Evolutionary conservation across 1,139 yeast species (phyloP), one percentile per base, ranked within the genome.

Genomic region (Pichia sp.): DNA sequence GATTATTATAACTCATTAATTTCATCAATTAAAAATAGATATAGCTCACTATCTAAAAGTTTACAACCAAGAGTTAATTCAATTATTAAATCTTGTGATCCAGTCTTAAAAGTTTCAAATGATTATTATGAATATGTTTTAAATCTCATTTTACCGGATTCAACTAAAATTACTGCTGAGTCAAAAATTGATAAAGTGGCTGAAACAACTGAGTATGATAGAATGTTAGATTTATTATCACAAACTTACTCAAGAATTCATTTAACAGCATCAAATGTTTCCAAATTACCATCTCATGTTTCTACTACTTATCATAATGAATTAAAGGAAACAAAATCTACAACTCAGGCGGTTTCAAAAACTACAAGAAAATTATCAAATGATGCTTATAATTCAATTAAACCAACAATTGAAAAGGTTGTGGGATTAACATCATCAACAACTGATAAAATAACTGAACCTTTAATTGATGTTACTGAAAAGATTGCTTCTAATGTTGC

Each of bases 331-430:
- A 52, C 57, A 8, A 55, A 58, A 1, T 56, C 58, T 3, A 49
- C 63, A 7, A 57, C 64, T 6, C 54, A 56, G 28, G 67, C 66
- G 3, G 49, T 64, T 27, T 60, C 63, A 3, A 58, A 61, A 33
- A 60, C 68, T 18, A 62, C 68, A 31, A 59, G 63, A 53, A 58
- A 60, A 44, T 56, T 64, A 31, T 62, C 67, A 2, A 55, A 51
- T 39, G 66, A 64, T 47, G 66, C 65, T 6, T 60, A 52, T 42
- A 56, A 55, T 29, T 33, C 58, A 2, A 53, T 62, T 35, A 61
- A 60, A 42, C 66, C 66, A 18, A 52, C 63, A 1, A 52, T 62
- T 32, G 59, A 61, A 39, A 53, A 53, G 31, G 45, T 62, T 39
- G 57, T 59, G 11, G 57, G 58, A 7, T 41, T 39, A 18, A 42